phyloP scores from a whole-genome alignment of 768 basidiomycete species.

The Floccularia luteovirens region DNA sequence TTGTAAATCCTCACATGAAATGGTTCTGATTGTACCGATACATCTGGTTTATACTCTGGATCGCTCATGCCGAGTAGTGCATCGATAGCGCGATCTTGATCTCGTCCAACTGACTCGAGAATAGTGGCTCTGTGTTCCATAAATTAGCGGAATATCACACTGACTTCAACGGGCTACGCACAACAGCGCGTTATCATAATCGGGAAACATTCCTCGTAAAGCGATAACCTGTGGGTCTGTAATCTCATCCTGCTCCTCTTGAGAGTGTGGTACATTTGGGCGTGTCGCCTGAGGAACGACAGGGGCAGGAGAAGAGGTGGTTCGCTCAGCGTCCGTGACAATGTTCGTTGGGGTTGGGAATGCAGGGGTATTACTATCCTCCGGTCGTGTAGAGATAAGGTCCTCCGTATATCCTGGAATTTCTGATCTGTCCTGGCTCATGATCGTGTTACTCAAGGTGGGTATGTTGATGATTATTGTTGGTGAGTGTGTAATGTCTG shows the following conservation, averaged over 20 bases:
- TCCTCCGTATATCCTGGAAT: too few relatives aligned
- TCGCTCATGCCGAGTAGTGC: conserved; percentile 80
- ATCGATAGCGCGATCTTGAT: conserved; percentile 74
- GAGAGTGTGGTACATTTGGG: not conserved
- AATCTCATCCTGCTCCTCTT: conserved; percentile 11
- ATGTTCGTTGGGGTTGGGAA: not conserved
- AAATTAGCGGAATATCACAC: conserved; percentile 1
- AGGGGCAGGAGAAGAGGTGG: not conserved
- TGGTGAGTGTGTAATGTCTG: too few relatives aligned
- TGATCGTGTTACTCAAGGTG: too few relatives aligned
- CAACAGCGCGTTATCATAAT: conserved; percentile 71
- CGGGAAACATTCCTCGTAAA: conserved; percentile 69
- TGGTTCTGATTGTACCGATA: conserved; percentile 13
- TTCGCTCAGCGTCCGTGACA: not conserved
- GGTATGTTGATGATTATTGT: too few relatives aligned
- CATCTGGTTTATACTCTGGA: conserved; percentile 53
- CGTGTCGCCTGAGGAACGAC: not conserved
- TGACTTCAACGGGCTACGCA: conserved; percentile 22
- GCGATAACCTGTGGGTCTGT: conserved; percentile 43
- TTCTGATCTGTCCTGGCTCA: too few relatives aligned
- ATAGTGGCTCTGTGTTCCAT: conserved; percentile 46
- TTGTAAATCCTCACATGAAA: conserved; percentile 11
- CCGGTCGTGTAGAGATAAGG: too few relatives aligned
- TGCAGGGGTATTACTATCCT: not conserved
- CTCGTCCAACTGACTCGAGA: conserved; percentile 60